Base-by-base conservation (phyloP, 2,329 filamentous ascomycete species). In the Arthrobotrys pseudoclavata region DNA sequence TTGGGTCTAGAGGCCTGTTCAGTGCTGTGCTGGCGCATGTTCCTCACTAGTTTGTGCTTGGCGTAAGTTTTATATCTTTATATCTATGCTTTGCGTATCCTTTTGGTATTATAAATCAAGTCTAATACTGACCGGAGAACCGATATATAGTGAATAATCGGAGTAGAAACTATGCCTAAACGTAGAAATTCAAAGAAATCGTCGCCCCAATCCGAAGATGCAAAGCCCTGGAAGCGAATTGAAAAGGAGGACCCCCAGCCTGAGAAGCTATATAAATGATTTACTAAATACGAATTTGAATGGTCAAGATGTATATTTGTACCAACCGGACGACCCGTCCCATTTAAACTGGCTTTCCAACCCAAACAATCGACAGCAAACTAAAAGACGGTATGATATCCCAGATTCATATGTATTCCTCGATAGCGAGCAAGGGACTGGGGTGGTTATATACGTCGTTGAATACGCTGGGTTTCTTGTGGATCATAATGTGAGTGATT, bases 301-400 rank as follows among this genome's bases (percentile, higher is more conserved):
- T 31, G 53, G 26, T 1, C 40, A 69, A 24, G 66, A 69, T 50
- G 34, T 18, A 15, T 69, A 61, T 40, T 9, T 50, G 4, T 34
- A 50, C 9, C 66, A 69, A 29, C 37, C 52, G 4, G 42, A 61
- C 18, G 66, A 53, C n/a, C 52, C 52, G 29, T 2, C 13, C 13
- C 66, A 69, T 52, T 52, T 69, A 29, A 34, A 34, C 4, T 69
- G 66, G 66, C 40, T 69, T 37, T 69, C 66, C 9, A 61, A 50
- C 47, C 66, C 66, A n/a, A 57, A 68, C 18, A 57, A 48, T 47
- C 48, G 64, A 20, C 20, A 13, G 18, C 7, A 61, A 50, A 4
- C 52, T 37, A 53, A 53, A 22, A 61, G 66, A 24, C 62, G 42
- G 40, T 69, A 69, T 18, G 66, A 69, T 52, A n/a, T 61, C 3